These are phyloP conservation scores for Antrodiella citrinella DNA, from an alignment of 768 basidiomycete genomes.

Conservation along the genomic window DNA sequence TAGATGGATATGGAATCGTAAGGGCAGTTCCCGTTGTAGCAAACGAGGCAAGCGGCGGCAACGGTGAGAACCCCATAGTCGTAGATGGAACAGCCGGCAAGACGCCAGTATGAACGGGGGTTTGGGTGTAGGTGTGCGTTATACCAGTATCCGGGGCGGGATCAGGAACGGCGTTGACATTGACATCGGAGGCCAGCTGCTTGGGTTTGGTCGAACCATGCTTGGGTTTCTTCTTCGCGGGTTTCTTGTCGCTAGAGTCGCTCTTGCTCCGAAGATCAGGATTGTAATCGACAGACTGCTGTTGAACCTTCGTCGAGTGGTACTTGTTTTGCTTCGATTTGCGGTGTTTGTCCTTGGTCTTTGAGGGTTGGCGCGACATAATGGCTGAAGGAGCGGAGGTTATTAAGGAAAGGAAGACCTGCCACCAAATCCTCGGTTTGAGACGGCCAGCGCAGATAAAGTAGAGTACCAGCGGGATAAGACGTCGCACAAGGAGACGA, in stretches of 20 bases:
- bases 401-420: slow-evolving; percentile 11
- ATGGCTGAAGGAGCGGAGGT: slow-evolving; percentile 10
- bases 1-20: not conserved
- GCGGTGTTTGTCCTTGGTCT: not conserved
- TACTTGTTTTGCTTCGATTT: slow-evolving; percentile 4
- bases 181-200: slow-evolving; percentile 10
- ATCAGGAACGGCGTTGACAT: slow-evolving; percentile 34
- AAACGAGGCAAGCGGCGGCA: slow-evolving; percentile 12
- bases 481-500: not conserved
- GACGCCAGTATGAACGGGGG: slow-evolving; percentile 17
- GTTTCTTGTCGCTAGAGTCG: slow-evolving; percentile 2
- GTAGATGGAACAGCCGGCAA: slow-evolving; percentile 14
- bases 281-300: slow-evolving; percentile 7
- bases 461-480: not conserved
- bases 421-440: not conserved
- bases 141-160: slow-evolving; percentile 41
- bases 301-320: not conserved
- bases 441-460: not conserved
- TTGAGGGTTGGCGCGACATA: not conserved
- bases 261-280: slow-evolving; percentile 3
- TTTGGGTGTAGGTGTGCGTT: slow-evolving; percentile 1
- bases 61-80: slow-evolving; percentile 14
- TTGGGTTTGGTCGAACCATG: not conserved
- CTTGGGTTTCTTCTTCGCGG: slow-evolving; percentile 8
- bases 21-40: not conserved